Base-by-base conservation (phyloP, 2,329 filamentous ascomycete genomes). In the Fusarium nodosum region DNA sequence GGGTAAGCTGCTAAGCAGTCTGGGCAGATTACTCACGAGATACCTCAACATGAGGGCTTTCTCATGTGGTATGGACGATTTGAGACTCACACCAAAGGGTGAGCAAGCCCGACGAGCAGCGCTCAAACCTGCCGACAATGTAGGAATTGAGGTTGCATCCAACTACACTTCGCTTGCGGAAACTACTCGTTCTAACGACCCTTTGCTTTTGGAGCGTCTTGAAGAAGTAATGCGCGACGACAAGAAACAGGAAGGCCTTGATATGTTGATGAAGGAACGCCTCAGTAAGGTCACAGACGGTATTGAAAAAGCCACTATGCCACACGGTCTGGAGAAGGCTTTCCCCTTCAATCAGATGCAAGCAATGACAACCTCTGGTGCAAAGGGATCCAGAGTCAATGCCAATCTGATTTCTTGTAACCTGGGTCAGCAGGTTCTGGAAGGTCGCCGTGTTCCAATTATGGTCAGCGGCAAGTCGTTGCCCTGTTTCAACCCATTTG, bases 261-360 rank as follows among this genome's bases (percentile, higher is more conserved):
- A 99, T 85, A 86, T 91, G 68, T 84, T 98, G 71, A 93, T 93
- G 79, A 98, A 97, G 76, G 85, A 87, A 28, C 85, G 86, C 51
- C 91, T 89, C 52, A 84, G 85, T 15, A 80, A 86, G 5, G 87
- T 99, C 28, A 97, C 95, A 6, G 90, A 92, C 18, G 87, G 85
- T 1, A 90, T 98, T 45, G 97, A 94, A 12, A 85, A 85, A 47
- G 87, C 88, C 3, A 97, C 94, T 79, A 86, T 99, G 71, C 96
- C 96, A 1, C 81, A 83, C 22, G 93, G 93, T 42, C 87, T 99
- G 30, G 90, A 93, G 75, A 99, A 98, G 81, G 88, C 92, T 10
- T 99, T 99, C 80, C 96, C 96, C 1, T 91, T 91, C 77, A 99
- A 99, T 77, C 95, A 98, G 81, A 99, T 99, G 95, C 96, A 99